Evolutionary conservation across 202 grass and related monocot species (phyloP).

Genomic region (Bolboschoenoplectus hybrid): DNA sequence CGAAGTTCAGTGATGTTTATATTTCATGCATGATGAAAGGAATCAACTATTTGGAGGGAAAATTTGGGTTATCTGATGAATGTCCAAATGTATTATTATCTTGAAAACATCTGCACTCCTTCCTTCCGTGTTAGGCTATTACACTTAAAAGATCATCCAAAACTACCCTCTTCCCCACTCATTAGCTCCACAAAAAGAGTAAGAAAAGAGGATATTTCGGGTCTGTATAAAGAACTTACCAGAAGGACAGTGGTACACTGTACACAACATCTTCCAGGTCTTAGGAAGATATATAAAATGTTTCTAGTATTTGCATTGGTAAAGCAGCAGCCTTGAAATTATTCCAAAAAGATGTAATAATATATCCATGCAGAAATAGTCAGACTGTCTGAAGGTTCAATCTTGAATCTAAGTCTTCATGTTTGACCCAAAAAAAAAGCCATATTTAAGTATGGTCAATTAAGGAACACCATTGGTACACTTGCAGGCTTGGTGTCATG

Average conservation of each 20-base stretch:
- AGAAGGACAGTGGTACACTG: background rate
- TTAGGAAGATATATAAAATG: background rate
- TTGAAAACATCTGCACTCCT: background rate
- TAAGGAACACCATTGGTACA: background rate
- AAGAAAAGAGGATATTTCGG: constrained; percentile 2
- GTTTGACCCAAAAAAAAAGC: background rate
- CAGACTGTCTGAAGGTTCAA: background rate
- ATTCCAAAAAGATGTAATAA: background rate
- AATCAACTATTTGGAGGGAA: background rate
- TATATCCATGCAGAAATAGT: background rate
- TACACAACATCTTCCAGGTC: background rate
- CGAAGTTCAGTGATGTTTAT: background rate
- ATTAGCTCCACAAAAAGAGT: constrained; percentile 4
- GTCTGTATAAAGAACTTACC: background rate
- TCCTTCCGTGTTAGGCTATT: background rate
- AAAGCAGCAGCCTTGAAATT: background rate
- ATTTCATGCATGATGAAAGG: constrained; percentile 10
- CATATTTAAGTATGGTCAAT: background rate
- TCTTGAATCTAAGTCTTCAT: constrained; percentile 2
- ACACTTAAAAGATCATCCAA: background rate
- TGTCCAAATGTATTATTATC: constrained; percentile 17
- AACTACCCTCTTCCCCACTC: background rate
- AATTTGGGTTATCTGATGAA: background rate
- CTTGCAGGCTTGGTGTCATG: background rate
- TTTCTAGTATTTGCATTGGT: background rate